Conservation (phyloP, 768 basidiomycete species). For the Sarcodon sp. region DNA sequence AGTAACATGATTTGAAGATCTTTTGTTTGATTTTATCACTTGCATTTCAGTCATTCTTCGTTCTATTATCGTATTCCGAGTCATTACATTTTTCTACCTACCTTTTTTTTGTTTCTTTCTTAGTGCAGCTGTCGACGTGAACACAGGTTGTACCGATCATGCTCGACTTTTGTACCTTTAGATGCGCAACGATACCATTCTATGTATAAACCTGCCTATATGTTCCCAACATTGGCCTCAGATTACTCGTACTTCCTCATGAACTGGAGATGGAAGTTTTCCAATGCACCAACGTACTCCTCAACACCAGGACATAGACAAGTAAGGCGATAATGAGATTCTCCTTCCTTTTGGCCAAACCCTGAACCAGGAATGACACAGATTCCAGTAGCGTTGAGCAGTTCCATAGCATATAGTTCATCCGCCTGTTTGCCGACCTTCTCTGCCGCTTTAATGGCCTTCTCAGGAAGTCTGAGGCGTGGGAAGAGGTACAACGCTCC, state of each 20-base stretch:
- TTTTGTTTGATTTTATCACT: too few relatives aligned
- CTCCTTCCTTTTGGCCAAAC: slow-evolving; percentile 86
- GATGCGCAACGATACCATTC: too few relatives aligned
- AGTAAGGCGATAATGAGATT: slow-evolving; percentile 86
- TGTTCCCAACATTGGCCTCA: too few relatives aligned
- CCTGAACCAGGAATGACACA: slow-evolving; percentile 91
- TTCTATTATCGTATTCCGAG: too few relatives aligned
- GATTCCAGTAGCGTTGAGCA: slow-evolving; percentile 86
- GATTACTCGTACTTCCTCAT: slow-evolving; percentile 29
- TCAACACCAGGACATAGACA: slow-evolving; percentile 93
- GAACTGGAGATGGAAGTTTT: slow-evolving; percentile 57
- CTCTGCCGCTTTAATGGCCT: slow-evolving; percentile 63
- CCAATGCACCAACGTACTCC: slow-evolving; percentile 79
- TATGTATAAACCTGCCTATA: too few relatives aligned
- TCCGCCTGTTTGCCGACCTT: slow-evolving; percentile 72
- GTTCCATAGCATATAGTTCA: slow-evolving; percentile 71
- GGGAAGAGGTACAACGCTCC: slow-evolving; percentile 95
- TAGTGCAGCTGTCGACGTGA: too few relatives aligned
- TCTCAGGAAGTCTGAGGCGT: slow-evolving; percentile 56
- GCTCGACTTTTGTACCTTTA: too few relatives aligned
- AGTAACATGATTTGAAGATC: too few relatives aligned
- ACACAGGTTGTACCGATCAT: too few relatives aligned
- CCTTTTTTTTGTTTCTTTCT: too few relatives aligned
- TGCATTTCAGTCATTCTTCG: too few relatives aligned
- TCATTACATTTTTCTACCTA: too few relatives aligned